Conservation (phyloP, 768 basidiomycete species). For the Naganishia randhawae region DNA sequence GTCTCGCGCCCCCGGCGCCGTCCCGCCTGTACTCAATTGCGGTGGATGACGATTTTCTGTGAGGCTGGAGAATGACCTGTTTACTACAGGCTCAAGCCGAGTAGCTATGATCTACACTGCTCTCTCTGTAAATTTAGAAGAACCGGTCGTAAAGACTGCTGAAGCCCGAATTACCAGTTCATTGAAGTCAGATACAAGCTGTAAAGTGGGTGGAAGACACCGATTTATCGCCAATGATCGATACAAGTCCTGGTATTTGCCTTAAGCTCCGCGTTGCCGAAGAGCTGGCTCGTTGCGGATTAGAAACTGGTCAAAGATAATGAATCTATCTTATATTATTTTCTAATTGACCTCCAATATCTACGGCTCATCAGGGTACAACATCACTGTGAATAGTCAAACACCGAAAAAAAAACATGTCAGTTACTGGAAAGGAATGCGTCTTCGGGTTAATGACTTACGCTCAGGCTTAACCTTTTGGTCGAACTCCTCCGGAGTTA, state of each 20-base stretch:
- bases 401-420: not conserved
- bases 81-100: not conserved
- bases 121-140: not conserved
- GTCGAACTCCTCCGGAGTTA: conserved; percentile 90
- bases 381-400: conserved; percentile 41
- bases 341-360: not conserved
- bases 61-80: conserved; percentile 5
- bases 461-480: conserved; percentile 62
- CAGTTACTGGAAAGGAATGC: not conserved
- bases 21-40: not conserved
- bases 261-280: not conserved
- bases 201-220: no score
- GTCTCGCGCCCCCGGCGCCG: not conserved
- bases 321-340: conserved; percentile 14
- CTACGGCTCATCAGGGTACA: conserved; percentile 49
- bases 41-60: not conserved
- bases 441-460: conserved; percentile 37
- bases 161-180: no score
- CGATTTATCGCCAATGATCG: not conserved
- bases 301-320: conserved; percentile 1
- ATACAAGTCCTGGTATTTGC: not conserved
- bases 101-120: not conserved
- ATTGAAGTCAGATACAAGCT: no score
- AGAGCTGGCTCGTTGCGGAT: not conserved
- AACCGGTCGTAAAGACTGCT: not conserved